Base-by-base conservation (phyloP, 2,329 filamentous ascomycete genomes). In the Diplodia corticola region DNA sequence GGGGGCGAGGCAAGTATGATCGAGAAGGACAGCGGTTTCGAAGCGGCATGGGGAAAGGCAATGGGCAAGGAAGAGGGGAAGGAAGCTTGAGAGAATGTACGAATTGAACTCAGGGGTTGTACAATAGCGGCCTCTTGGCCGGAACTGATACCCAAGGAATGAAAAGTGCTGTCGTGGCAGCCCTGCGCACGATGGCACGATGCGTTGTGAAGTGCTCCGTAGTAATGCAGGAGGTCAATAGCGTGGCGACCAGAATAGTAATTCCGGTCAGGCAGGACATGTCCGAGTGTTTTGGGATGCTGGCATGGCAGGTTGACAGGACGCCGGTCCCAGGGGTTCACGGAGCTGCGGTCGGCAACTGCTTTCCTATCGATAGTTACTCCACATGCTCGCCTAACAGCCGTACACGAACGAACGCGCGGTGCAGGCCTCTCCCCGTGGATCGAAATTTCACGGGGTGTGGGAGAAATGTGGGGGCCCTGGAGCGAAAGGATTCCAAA, bases 21-120 rank as follows among this genome's bases (percentile, higher is more conserved):
- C 44, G 60, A 53, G 15, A 67, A 49, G 2, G 84, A 86, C 69
- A 87, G 77, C 57, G 82, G 80, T 4, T 87, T 92, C 71, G 89
- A 92, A 76, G 86, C 81, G 70, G 89, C 88, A 1, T 92, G 90
- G 90, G 88, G 85, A 60, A 86, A 88, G 76, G 89, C 89, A 17
- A 73, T 83, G 37, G 81, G 83, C 30, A 78, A 77, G 64, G 79
- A 80, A 68, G 79, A 80, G 57, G 77, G 73, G 55, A 67, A 40
- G 67, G 55, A 53, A 17, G 37, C 3, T 33, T 65, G 63, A 61
- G 33, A 17, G n/a, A 26, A 17, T 61, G 57, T 61, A 61, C 17
- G 44, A 61, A 22, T 49, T 57, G 28, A 40, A 35, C 28, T 49
- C 40, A 26, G 40, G 57, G 57, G 57, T 15, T 63, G 60, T 63